A percentile compares a stretch with the other conserved stretches of the same genome.
Evolutionary conservation across 495 filamentous ascomycete species (phyloP).

Genomic region (Entonaema liquescens): DNA sequence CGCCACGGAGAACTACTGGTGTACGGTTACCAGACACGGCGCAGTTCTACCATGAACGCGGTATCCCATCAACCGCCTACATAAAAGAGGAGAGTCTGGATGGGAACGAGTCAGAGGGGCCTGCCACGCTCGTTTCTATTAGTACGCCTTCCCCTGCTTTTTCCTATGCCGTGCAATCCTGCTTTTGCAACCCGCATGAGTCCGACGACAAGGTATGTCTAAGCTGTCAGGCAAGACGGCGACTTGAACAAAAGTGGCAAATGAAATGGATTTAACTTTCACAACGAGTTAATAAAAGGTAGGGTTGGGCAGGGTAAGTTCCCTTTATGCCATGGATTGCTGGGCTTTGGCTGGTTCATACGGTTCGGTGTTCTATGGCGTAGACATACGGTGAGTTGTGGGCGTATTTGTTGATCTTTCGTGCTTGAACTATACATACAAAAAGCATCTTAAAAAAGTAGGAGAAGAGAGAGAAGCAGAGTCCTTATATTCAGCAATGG

Average conservation of each 20-base stretch:
- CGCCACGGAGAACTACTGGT: background rate
- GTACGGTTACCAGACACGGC: background rate
- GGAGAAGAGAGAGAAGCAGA: background rate
- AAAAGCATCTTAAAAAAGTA: background rate
- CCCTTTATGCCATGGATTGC: background rate
- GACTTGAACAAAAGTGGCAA: conserved; percentile 13
- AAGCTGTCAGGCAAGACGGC: conserved; percentile 17
- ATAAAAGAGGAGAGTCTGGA: conserved; percentile 3
- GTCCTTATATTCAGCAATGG: background rate
- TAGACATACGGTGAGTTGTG: background rate
- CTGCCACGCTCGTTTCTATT: conserved; percentile 17
- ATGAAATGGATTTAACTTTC: conserved; percentile 24
- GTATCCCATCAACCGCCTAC: conserved; percentile 18
- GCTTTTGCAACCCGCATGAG: conserved; percentile 17
- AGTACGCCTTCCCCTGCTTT: conserved; percentile 22
- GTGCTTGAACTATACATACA: background rate
- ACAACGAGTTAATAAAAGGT: background rate
- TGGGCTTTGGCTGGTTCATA: background rate
- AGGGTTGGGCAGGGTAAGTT: background rate
- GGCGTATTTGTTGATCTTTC: background rate
- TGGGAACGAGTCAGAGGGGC: background rate
- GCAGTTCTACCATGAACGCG: conserved; percentile 12
- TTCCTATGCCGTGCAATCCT: conserved; percentile 28
- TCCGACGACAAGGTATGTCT: conserved; percentile 15
- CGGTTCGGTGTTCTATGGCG: background rate